Evolutionary conservation across 2,329 filamentous ascomycete genomes (phyloP).

Genomic region (Aspergillus niger): DNA sequence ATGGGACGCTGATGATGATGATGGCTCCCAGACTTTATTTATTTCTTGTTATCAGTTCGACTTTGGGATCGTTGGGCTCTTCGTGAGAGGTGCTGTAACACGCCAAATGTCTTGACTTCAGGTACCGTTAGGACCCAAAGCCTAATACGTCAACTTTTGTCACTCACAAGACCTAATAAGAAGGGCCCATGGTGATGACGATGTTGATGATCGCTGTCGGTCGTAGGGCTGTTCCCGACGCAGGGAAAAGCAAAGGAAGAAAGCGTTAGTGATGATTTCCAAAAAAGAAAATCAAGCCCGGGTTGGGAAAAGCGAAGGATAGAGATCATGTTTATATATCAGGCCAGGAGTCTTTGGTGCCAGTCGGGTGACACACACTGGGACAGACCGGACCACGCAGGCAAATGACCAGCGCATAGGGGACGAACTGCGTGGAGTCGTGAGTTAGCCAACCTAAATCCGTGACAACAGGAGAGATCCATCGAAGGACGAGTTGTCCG

Average conservation of each 20-base stretch:
- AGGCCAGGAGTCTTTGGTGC: conserved; percentile 6
- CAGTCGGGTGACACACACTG: conserved; percentile 17
- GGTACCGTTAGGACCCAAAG: conserved; percentile 20
- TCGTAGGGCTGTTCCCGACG: conserved; percentile 1
- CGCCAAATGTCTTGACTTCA: conserved; percentile 19
- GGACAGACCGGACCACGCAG: conserved; percentile 23
- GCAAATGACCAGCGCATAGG: conserved; percentile 27
- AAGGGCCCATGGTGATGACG: conserved; percentile 14
- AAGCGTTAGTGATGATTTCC: not conserved
- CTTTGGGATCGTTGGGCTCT: not conserved
- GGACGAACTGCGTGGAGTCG: conserved; percentile 23
- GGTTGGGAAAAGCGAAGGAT: conserved; percentile 3
- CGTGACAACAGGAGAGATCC: conserved; percentile 21
- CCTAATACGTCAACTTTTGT: conserved; percentile 17
- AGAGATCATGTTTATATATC: conserved; percentile 12
- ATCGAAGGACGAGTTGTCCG: conserved; percentile 16
- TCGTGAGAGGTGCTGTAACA: conserved; percentile 10
- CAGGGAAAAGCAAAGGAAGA: not conserved
- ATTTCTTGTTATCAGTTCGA: not conserved
- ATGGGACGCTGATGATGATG: not conserved
- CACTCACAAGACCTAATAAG: conserved; percentile 12
- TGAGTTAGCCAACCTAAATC: conserved; percentile 23
- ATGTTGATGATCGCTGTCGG: conserved; percentile 12
- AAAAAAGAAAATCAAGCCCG: not conserved
- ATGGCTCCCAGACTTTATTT: not conserved